Conservation (phyloP, 2,329 filamentous ascomycete genomes). For the Diplodia intermedia region DNA sequence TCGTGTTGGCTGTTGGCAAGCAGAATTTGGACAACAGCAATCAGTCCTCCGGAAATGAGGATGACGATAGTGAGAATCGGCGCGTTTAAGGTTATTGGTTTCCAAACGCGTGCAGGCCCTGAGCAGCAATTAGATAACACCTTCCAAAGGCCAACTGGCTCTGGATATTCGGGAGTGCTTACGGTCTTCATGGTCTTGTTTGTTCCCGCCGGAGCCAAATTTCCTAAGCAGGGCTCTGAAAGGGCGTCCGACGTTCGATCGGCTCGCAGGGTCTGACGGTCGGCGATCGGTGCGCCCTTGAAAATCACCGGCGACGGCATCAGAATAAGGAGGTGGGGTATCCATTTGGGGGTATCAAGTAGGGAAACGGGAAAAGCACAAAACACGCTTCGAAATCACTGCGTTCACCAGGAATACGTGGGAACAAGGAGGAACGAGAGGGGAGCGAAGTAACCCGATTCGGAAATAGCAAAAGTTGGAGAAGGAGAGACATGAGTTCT, state of each 20-base stretch:
- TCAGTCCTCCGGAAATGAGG: slow-evolving; percentile 49
- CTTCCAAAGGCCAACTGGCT: background rate
- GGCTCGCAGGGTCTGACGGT: background rate
- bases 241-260: background rate
- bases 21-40: slow-evolving; percentile 55
- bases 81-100: slow-evolving; percentile 46
- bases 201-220: background rate
- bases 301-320: background rate
- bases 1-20: slow-evolving; percentile 50
- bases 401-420: slow-evolving; percentile 1
- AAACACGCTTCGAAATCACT: background rate
- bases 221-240: background rate
- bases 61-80: slow-evolving; percentile 51
- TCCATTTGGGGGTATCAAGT: slow-evolving; percentile 12
- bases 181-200: background rate
- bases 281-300: too few relatives aligned
- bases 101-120: slow-evolving; percentile 43
- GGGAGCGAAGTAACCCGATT: background rate
- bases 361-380: background rate
- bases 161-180: background rate
- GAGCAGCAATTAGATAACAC: background rate
- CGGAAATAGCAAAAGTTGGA: background rate
- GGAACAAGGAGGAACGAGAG: background rate
- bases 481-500: background rate
- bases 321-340: background rate